A percentile compares a stretch with the other conserved stretches of the same genome.
These are phyloP conservation scores for Plenodomus lindquistii DNA, from an alignment of 2,329 filamentous ascomycete genomes.

Conservation along the genomic window DNA sequence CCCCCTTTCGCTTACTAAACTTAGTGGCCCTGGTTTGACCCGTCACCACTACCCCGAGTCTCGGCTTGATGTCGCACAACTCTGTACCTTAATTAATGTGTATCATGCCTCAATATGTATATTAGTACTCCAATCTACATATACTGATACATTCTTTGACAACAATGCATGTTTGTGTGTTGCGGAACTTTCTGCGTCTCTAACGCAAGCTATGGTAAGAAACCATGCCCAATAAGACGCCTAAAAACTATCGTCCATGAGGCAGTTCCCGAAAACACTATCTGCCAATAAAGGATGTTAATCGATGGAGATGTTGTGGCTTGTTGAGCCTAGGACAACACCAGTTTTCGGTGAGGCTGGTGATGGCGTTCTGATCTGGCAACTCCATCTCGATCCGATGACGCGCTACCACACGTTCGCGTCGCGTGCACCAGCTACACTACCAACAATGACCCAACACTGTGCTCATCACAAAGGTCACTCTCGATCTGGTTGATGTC, in stretches of 20 bases:
- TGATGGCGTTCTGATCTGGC: too few species aligned
- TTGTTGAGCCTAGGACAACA: too few species aligned
- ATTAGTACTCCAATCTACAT: slow-evolving; percentile 1
- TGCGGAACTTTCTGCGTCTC: background rate
- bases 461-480: too few species aligned
- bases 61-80: slow-evolving; percentile 22
- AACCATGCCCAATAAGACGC: background rate
- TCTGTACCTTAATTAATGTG: slow-evolving; percentile 21
- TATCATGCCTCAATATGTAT: slow-evolving; percentile 8
- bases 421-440: too few species aligned
- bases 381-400: too few species aligned
- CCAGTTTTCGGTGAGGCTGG: too few species aligned
- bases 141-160: background rate
- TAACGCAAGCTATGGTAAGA: background rate
- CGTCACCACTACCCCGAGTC: slow-evolving; percentile 16
- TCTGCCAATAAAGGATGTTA: background rate
- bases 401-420: too few species aligned
- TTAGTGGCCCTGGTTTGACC: slow-evolving; percentile 13
- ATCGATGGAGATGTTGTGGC: background rate
- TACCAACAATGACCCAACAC: too few species aligned
- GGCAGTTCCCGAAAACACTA: too few species aligned
- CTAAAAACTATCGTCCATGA: background rate
- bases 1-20: slow-evolving; percentile 12
- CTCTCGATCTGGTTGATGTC: too few species aligned
- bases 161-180: background rate